Evolutionary conservation across 2,329 filamentous ascomycete genomes (phyloP).

Genomic region (Aspergillus persii): DNA sequence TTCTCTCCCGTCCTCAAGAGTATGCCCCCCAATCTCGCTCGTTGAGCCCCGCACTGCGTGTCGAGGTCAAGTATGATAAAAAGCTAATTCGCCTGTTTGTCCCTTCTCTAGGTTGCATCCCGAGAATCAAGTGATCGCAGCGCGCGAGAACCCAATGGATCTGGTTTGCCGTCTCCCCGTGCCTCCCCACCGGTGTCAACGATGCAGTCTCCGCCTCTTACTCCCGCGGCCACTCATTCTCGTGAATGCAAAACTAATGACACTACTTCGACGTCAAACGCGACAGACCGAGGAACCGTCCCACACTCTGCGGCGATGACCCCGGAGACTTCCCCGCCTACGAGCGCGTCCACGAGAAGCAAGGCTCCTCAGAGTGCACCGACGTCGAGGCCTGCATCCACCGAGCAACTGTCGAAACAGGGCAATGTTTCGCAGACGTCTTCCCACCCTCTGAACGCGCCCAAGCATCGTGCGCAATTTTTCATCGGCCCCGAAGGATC

Average conservation of each 20-base stretch:
- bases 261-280: conserved; percentile 29
- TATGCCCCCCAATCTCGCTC: conserved; percentile 20
- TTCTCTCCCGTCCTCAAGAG: conserved; percentile 65
- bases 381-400: conserved; percentile 41
- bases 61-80: not conserved
- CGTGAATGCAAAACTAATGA: conserved; percentile 48
- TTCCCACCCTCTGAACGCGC: conserved; percentile 44
- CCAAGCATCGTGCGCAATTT: conserved; percentile 54
- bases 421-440: conserved; percentile 45
- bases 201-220: conserved; percentile 85
- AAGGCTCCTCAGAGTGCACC: conserved; percentile 34
- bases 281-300: conserved; percentile 33
- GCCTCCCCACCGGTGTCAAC: conserved; percentile 66
- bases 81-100: conserved; percentile 8
- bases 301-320: conserved; percentile 45
- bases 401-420: conserved; percentile 42
- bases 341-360: conserved; percentile 31
- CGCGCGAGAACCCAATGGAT: conserved; percentile 56
- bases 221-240: conserved; percentile 72
- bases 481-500: conserved; percentile 59
- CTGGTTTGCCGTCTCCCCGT: conserved; percentile 63
- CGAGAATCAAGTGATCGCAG: conserved; percentile 63
- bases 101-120: conserved; percentile 39
- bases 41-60: conserved; percentile 2
- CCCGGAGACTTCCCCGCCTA: conserved; percentile 54